Conservation (phyloP, 2,329 filamentous ascomycete genomes). For the Pseudogymnoascus sp. region DNA sequence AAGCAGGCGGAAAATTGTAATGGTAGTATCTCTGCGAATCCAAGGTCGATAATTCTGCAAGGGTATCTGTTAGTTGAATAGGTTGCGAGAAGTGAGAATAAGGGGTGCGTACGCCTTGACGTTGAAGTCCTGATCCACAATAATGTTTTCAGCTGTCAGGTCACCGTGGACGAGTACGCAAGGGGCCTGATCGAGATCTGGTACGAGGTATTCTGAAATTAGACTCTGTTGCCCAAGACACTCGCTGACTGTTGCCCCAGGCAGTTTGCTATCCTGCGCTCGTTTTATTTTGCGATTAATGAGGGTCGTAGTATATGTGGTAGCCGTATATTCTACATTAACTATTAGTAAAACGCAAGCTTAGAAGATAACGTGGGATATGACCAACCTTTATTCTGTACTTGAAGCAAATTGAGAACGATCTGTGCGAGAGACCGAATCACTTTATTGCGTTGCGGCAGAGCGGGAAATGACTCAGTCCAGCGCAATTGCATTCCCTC, state of each 20-base stretch:
- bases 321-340: too few species aligned
- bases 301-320: too few species aligned
- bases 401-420: too few species aligned
- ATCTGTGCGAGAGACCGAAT: too few species aligned
- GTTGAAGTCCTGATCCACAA: background rate
- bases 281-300: too few species aligned
- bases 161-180: background rate
- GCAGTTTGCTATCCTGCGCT: background rate
- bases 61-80: background rate
- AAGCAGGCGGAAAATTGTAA: background rate
- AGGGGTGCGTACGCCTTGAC: background rate
- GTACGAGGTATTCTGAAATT: background rate
- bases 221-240: background rate
- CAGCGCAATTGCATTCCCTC: too few species aligned
- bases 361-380: too few species aligned
- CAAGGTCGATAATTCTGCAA: background rate
- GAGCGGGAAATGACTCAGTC: too few species aligned
- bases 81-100: background rate
- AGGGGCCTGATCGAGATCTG: background rate
- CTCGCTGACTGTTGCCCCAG: background rate
- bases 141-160: background rate
- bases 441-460: too few species aligned
- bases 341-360: too few species aligned
- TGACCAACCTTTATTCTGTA: too few species aligned
- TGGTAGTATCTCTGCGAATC: background rate